Percentiles rank a stretch among this genome's conserved stretches.
Evolutionary conservation across 345 rosid genomes (phyloP).

Genomic region (Cardiospermum halicacabum): DNA sequence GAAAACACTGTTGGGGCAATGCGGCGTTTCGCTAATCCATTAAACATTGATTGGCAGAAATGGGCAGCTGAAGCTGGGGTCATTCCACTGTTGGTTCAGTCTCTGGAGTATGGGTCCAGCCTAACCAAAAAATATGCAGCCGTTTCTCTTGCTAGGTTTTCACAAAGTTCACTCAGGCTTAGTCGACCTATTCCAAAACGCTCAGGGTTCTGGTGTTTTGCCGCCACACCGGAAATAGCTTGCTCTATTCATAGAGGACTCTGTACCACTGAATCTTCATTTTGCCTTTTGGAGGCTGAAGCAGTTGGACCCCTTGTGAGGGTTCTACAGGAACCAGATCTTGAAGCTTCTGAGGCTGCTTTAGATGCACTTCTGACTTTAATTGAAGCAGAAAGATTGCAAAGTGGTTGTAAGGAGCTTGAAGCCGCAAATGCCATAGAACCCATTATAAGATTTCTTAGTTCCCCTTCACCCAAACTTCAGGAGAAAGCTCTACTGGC

Average conservation of each 20-base stretch:
- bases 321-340: slow-evolving; percentile 45
- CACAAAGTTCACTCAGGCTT: slow-evolving; percentile 38
- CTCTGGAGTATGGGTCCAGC: slow-evolving; percentile 41
- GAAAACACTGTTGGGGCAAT: slow-evolving; percentile 57
- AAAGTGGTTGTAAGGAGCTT: slow-evolving; percentile 53
- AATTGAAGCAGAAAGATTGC: slow-evolving; percentile 48
- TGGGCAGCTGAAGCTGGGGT: slow-evolving; percentile 47
- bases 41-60: slow-evolving; percentile 46
- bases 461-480: slow-evolving; percentile 41
- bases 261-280: slow-evolving; percentile 51
- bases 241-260: slow-evolving; percentile 56
- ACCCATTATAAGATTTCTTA: slow-evolving; percentile 39
- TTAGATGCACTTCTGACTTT: slow-evolving; percentile 59
- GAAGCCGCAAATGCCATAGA: slow-evolving; percentile 48
- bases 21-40: slow-evolving; percentile 42
- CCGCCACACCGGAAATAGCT: slow-evolving; percentile 35
- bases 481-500: slow-evolving; percentile 56
- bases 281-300: slow-evolving; percentile 62
- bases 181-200: slow-evolving; percentile 30
- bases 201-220: slow-evolving; percentile 44
- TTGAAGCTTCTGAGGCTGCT: slow-evolving; percentile 46
- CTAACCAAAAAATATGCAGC: slow-evolving; percentile 47
- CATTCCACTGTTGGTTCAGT: slow-evolving; percentile 46
- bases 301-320: slow-evolving; percentile 48
- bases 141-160: slow-evolving; percentile 42